A percentile compares a stretch with the other conserved stretches of the same genome.
These are phyloP conservation scores for Phellinidium pouzarii DNA, from an alignment of 1,284 basidiomycete genomes.

Conservation along the genomic window DNA sequence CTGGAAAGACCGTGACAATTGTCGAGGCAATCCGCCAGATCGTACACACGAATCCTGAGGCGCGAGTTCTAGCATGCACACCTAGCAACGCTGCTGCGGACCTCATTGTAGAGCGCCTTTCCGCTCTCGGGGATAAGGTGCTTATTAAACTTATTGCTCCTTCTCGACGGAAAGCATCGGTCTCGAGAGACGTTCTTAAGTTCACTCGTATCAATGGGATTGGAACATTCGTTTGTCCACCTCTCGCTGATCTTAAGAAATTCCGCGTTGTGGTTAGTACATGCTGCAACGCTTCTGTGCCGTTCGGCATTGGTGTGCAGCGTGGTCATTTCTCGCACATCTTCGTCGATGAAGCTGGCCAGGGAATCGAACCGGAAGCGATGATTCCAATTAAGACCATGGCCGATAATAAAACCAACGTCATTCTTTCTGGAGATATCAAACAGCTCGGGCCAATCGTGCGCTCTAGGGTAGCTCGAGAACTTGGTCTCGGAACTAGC, in stretches of 20 bases:
- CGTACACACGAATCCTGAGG: slow-evolving; percentile 33
- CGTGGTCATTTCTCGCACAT: slow-evolving; percentile 33
- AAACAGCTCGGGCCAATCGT: slow-evolving; percentile 60
- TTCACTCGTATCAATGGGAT: slow-evolving; percentile 36
- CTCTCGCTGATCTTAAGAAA: slow-evolving; percentile 33
- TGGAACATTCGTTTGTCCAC: slow-evolving; percentile 42
- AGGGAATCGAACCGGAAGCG: slow-evolving; percentile 50
- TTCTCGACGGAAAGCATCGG: slow-evolving; percentile 39
- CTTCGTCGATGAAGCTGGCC: slow-evolving; percentile 38
- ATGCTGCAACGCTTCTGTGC: slow-evolving; percentile 52
- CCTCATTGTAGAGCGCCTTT: slow-evolving; percentile 50
- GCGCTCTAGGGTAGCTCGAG: slow-evolving; percentile 41
- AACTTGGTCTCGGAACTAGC: slow-evolving; percentile 45
- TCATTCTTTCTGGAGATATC: slow-evolving; percentile 55
- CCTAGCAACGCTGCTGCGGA: slow-evolving; percentile 59
- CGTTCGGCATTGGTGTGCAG: slow-evolving; percentile 42
- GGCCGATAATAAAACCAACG: slow-evolving; percentile 43
- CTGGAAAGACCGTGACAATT: slow-evolving; percentile 63
- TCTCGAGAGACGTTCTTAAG: slow-evolving; percentile 36
- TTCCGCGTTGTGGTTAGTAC: slow-evolving; percentile 56
- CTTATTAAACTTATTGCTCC: slow-evolving; percentile 63
- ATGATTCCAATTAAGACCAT: slow-evolving; percentile 52
- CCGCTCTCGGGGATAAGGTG: slow-evolving; percentile 29
- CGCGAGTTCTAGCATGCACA: slow-evolving; percentile 55
- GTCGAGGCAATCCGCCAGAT: slow-evolving; percentile 61